phyloP scores from a whole-genome alignment of 1,139 yeast genomes.

The Eremothecium cymbalariae region DNA sequence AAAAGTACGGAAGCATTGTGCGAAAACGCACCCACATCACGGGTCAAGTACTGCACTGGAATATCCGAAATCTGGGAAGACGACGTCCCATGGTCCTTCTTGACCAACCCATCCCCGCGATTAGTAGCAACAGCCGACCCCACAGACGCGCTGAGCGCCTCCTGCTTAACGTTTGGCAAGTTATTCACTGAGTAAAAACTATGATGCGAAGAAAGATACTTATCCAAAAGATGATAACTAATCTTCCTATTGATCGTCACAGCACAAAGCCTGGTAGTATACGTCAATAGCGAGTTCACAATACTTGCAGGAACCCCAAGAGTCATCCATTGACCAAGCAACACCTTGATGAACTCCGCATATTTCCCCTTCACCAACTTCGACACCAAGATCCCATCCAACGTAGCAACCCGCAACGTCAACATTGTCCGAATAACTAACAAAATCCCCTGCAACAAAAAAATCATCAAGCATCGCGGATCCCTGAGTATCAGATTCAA shows the following conservation, averaged over 20 bases:
- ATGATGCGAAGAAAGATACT: slow-evolving; percentile 28
- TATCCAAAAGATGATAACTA: slow-evolving; percentile 54
- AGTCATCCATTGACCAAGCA: slow-evolving; percentile 70
- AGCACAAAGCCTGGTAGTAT: slow-evolving; percentile 63
- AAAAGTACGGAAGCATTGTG: slow-evolving; percentile 67
- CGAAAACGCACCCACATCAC: slow-evolving; percentile 67
- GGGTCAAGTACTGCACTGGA: slow-evolving; percentile 22
- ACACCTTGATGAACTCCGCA: slow-evolving; percentile 47
- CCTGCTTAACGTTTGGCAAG: slow-evolving; percentile 4
- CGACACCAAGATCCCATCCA: slow-evolving; percentile 83
- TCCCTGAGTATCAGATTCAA: slow-evolving; percentile 23
- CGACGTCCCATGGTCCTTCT: slow-evolving; percentile 1
- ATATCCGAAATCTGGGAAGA: slow-evolving; percentile 9
- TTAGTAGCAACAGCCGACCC: no score
- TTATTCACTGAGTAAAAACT: slow-evolving; percentile 26
- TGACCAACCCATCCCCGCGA: neutral
- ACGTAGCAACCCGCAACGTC: slow-evolving; percentile 74
- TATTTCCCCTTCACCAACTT: slow-evolving; percentile 69
- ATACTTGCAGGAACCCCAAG: slow-evolving; percentile 83
- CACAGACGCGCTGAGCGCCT: slow-evolving; percentile 3
- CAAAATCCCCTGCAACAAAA: slow-evolving; percentile 51
- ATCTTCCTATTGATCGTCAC: slow-evolving; percentile 58
- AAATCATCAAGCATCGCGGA: slow-evolving; percentile 27
- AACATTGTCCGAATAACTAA: slow-evolving; percentile 63
- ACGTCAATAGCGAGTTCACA: slow-evolving; percentile 65